These are phyloP conservation scores for Fusarium denticulatum DNA, from an alignment of 2,329 filamentous ascomycete genomes.

Conservation along the genomic window DNA sequence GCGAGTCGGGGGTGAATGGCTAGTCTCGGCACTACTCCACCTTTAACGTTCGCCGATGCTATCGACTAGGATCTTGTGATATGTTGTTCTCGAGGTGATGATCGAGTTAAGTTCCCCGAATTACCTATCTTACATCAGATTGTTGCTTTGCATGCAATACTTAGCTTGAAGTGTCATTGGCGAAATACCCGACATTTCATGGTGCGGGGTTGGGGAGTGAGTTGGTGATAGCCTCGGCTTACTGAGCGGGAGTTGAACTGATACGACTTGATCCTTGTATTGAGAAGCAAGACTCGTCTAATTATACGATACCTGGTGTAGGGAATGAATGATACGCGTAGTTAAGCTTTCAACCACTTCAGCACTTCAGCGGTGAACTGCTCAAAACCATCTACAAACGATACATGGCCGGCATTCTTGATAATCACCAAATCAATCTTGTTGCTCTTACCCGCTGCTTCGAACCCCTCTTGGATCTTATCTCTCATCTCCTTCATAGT, in stretches of 20 bases:
- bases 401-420: conserved; percentile 51
- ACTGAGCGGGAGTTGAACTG: background rate
- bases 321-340: background rate
- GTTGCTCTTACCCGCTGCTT: conserved; percentile 35
- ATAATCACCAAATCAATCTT: conserved; percentile 49
- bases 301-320: too few species aligned
- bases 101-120: conserved; percentile 9
- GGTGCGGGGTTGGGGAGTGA: background rate
- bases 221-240: background rate
- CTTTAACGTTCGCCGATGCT: conserved; percentile 10
- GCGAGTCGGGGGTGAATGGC: background rate
- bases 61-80: background rate
- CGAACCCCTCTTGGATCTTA: conserved; percentile 48
- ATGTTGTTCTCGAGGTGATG: background rate
- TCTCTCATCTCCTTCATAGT: conserved; percentile 52
- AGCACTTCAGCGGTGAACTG: conserved; percentile 39
- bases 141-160: background rate
- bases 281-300: too few species aligned
- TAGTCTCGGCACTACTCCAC: conserved; percentile 4
- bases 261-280: background rate
- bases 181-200: background rate
- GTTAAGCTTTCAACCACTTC: conserved; percentile 14
- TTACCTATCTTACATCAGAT: background rate
- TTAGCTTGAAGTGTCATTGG: background rate
- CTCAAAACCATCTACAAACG: conserved; percentile 51